Evolutionary conservation across 2,329 filamentous ascomycete species (phyloP).

Genomic region (Blastomyces silverae): DNA sequence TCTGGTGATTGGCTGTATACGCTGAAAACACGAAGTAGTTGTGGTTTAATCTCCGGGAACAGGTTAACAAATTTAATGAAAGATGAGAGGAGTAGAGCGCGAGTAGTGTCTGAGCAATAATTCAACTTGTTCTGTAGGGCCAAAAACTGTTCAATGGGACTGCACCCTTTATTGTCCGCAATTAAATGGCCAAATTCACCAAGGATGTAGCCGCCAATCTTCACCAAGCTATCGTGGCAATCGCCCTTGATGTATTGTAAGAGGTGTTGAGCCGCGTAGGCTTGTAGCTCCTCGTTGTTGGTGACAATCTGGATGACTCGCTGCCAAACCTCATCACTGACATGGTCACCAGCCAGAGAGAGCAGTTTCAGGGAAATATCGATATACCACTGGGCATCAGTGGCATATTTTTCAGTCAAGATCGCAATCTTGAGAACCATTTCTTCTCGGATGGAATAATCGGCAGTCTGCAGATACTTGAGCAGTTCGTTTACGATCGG

Average conservation of each 20-base stretch:
- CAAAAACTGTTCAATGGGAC: constrained; percentile 94
- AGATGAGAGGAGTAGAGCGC: constrained; percentile 88
- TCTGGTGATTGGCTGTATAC: constrained; percentile 92
- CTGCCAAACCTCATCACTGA: constrained; percentile 99
- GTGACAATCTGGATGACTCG: constrained; percentile 97
- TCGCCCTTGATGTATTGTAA: constrained; percentile 87
- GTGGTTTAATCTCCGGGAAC: constrained; percentile 96
- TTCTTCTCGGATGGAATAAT: constrained; percentile 96
- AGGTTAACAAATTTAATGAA: constrained; percentile 98
- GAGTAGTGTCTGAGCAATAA: constrained; percentile 78
- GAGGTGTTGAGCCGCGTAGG: constrained; percentile 91
- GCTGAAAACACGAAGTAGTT: constrained; percentile 82
- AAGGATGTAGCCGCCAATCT: constrained; percentile 92
- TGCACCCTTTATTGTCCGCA: constrained; percentile 84
- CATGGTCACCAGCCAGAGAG: constrained; percentile 94
- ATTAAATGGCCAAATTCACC: constrained; percentile 97
- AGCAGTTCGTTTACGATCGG: constrained; percentile 89
- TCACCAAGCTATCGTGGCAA: constrained; percentile 94
- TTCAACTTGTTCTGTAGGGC: constrained; percentile 85
- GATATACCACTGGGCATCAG: constrained; percentile 98
- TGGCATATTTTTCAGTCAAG: constrained; percentile 95
- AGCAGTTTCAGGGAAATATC: constrained; percentile 93
- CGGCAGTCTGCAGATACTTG: constrained; percentile 89
- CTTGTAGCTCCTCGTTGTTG: constrained; percentile 96
- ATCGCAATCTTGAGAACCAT: constrained; percentile 99